Base-by-base conservation (phyloP, 805 yeast species). In the Schwanniomyces vanrijiae region DNA sequence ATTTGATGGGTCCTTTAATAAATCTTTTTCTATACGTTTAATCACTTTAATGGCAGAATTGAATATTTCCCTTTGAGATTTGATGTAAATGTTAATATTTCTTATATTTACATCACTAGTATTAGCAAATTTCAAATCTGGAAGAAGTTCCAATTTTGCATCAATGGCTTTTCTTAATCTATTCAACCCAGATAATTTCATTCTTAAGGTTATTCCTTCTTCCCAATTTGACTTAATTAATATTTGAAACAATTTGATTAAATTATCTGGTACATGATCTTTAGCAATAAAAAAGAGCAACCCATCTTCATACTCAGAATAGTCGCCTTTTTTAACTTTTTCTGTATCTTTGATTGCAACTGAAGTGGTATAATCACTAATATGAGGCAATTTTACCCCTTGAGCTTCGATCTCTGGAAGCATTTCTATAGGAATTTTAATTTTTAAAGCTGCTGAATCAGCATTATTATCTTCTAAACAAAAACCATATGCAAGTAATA, bases 401-500 rank as follows among this genome's bases (percentile, higher is more conserved):
- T 61, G 56, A 4, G 51, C 46, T 31, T 62, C 58, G 13, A 78
- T 63, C 13, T 60, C 63, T 0, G 60, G 61, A 22, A 71, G 37
- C 31, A 55, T 61, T 44, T 45, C 66, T 39, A 21, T 52, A 45
- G 77, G 78, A 1, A 88, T 66, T 57, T 81, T 81, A 47, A 90
- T 71, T 4, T 86, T 76, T 38, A 90, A 72, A 13, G 82, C 82
- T 1, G 83, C 68, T 4, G 69, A 58, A 52, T 88, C 92, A 29
- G 81, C 81, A 8, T 68, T 67, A 54, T 86, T 87, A 40, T 77
- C 65, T 14, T 75, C 76, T 2, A 83, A 42, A 8, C 82, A 77
- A 64, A 91, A 91, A 0, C 97, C 97, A 62, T 91, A 91, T 0
- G 86, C 90, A 54, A 90, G 66, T 5, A 91, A 64, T 22, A 90